These are phyloP conservation scores for Yamadazyma paraphyllophila DNA, from an alignment of 805 yeast species.

Conservation along the genomic window DNA sequence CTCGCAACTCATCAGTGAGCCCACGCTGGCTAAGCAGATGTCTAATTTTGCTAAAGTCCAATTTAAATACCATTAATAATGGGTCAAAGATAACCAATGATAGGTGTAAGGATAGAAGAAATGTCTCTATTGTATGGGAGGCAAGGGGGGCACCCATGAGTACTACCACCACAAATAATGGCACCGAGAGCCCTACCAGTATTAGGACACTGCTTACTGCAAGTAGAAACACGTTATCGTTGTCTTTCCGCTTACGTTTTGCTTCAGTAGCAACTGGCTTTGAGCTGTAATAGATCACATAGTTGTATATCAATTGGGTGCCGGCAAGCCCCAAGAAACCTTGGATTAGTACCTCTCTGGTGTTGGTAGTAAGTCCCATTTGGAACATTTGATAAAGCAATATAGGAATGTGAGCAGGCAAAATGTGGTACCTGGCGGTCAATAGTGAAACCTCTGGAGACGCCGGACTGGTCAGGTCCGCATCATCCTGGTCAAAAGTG, in stretches of 20 bases:
- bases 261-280: not conserved
- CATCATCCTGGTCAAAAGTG: constrained; percentile 12
- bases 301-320: constrained; percentile 24
- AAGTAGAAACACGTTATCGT: constrained; percentile 22
- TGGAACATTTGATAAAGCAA: constrained; percentile 29
- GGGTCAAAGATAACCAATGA: constrained; percentile 63
- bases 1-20: constrained; percentile 20
- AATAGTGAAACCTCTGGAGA: constrained; percentile 4
- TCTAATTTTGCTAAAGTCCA: constrained; percentile 44
- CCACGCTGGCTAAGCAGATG: constrained; percentile 20
- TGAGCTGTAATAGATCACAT: constrained; percentile 12
- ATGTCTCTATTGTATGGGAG: constrained; percentile 51
- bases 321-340: constrained; percentile 26
- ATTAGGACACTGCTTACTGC: constrained; percentile 27
- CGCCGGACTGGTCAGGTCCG: constrained; percentile 1
- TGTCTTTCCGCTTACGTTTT: constrained; percentile 7
- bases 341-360: constrained; percentile 20
- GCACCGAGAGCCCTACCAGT: constrained; percentile 35
- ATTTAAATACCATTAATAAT: constrained; percentile 51
- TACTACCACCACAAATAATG: constrained; percentile 43
- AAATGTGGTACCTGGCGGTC: constrained; percentile 9
- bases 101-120: constrained; percentile 59
- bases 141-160: constrained; percentile 81
- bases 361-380: constrained; percentile 27
- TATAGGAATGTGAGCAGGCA: constrained; percentile 32